These are phyloP conservation scores for Tricholoma sp. DNA, from an alignment of 768 basidiomycete species.

Conservation along the genomic window DNA sequence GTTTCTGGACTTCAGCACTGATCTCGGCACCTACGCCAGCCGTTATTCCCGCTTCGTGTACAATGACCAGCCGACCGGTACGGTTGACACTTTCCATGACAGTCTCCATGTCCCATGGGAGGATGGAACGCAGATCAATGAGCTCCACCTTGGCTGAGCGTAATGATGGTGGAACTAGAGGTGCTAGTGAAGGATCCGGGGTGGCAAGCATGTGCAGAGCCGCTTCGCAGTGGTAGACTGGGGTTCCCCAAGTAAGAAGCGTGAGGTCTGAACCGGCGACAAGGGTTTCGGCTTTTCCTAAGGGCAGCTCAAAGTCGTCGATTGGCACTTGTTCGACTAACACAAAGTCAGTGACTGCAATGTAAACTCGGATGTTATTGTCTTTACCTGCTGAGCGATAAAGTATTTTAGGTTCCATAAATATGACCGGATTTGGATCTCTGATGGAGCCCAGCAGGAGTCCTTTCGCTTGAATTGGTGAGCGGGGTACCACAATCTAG, in stretches of 20 bases:
- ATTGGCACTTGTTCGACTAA: constrained; percentile 88
- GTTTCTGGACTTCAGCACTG: constrained; percentile 83
- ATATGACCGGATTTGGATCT: constrained; percentile 90
- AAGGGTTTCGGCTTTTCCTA: constrained; percentile 77
- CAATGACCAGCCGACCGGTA: constrained; percentile 82
- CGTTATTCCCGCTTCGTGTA: constrained; percentile 88
- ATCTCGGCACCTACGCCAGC: constrained; percentile 91
- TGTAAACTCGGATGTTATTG: neutral
- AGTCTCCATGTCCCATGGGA: constrained; percentile 85
- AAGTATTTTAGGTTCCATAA: constrained; percentile 93
- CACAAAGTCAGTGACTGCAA: constrained; percentile 2
- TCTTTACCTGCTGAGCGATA: constrained; percentile 78
- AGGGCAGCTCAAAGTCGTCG: constrained; percentile 81
- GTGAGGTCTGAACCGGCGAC: constrained; percentile 79
- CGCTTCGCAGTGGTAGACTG: constrained; percentile 83
- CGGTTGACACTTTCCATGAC: constrained; percentile 78
- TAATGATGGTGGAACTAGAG: constrained; percentile 58
- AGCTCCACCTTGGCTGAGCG: constrained; percentile 77
- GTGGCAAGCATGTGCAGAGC: constrained; percentile 70
- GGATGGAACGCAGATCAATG: constrained; percentile 84
- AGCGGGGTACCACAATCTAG: constrained; percentile 85
- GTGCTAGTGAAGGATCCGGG: constrained; percentile 60
- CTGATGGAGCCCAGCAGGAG: constrained; percentile 81
- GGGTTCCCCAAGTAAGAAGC: constrained; percentile 89
- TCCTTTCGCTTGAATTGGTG: constrained; percentile 95